Conservation (phyloP, 73 alveolate species). For the Loxodes magnus region DNA sequence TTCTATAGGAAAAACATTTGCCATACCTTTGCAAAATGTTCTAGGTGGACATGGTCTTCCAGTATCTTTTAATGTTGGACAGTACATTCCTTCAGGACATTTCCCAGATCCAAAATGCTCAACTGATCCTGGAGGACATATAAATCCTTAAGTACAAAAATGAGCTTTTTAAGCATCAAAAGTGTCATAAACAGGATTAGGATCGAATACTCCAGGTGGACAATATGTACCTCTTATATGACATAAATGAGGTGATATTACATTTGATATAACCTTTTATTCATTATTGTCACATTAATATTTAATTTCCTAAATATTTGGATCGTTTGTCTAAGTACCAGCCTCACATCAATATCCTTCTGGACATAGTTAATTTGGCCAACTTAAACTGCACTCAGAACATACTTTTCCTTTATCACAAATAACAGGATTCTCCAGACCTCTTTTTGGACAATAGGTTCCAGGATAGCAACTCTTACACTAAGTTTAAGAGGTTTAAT, state of each 20-base stretch:
- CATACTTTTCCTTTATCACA: slow-evolving; percentile 20
- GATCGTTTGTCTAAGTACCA: not conserved
- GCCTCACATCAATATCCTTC: slow-evolving; percentile 20
- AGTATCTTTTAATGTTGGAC: slow-evolving; percentile 41
- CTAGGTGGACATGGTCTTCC: slow-evolving; percentile 71
- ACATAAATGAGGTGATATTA: slow-evolving; percentile 31
- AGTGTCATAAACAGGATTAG: slow-evolving; percentile 10
- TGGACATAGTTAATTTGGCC: slow-evolving; percentile 22
- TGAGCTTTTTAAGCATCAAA: slow-evolving; percentile 26
- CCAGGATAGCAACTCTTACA: slow-evolving; percentile 37
- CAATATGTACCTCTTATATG: slow-evolving; percentile 43
- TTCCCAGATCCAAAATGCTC: slow-evolving; percentile 44
- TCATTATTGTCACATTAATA: not conserved
- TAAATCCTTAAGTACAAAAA: slow-evolving; percentile 40
- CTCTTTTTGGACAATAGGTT: slow-evolving; percentile 28
- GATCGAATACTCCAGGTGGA: slow-evolving; percentile 28
- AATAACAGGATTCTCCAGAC: slow-evolving; percentile 12
- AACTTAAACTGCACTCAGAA: not conserved
- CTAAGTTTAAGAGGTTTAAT: slow-evolving; percentile 1
- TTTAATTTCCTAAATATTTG: slow-evolving; percentile 1
- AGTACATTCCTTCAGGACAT: slow-evolving; percentile 65
- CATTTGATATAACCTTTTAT: slow-evolving; percentile 12
- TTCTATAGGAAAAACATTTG: slow-evolving; percentile 40
- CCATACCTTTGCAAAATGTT: slow-evolving; percentile 63
- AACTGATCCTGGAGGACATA: slow-evolving; percentile 49